Evolutionary conservation across 768 basidiomycete species (phyloP).

Genomic region (Boletus speciosus): DNA sequence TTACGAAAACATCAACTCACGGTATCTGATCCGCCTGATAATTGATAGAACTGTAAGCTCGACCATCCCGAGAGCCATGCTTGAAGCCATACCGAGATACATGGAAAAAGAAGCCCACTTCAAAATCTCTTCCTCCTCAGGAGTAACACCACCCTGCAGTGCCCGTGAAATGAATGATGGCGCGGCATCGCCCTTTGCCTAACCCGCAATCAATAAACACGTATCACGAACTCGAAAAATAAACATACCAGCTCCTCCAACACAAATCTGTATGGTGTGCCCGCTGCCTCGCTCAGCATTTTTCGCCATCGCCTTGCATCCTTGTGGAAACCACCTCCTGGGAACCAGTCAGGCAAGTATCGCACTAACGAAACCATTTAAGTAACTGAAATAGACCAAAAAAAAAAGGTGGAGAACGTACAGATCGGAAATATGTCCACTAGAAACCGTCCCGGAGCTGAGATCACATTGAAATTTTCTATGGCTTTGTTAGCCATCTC

Average conservation of each 20-base stretch:
- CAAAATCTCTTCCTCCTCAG: constrained; percentile 11
- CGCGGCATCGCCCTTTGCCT: constrained; percentile 8
- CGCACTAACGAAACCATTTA: constrained; percentile 1
- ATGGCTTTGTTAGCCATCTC: constrained; percentile 26
- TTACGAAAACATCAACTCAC: background rate
- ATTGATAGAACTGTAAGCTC: background rate
- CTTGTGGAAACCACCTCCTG: constrained; percentile 16
- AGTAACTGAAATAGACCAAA: too few species aligned
- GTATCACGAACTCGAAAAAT: background rate
- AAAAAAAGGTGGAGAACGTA: background rate
- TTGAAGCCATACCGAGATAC: constrained; percentile 11
- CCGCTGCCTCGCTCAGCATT: constrained; percentile 1
- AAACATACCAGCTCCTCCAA: constrained; percentile 14
- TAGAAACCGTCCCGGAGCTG: constrained; percentile 7
- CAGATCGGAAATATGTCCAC: constrained; percentile 9
- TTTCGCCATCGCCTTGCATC: constrained; percentile 4
- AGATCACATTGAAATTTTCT: constrained; percentile 5
- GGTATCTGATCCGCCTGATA: constrained; percentile 26
- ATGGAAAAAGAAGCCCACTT: constrained; percentile 17
- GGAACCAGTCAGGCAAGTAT: constrained; percentile 22
- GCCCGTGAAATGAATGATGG: constrained; percentile 14
- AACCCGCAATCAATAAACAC: background rate
- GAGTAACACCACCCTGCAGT: constrained; percentile 3
- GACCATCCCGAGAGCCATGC: background rate
- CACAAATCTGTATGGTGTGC: constrained; percentile 5